phyloP scores from a whole-genome alignment of 371 early-diverging fungal species.

The Lichtheimia hyalospora region DNA sequence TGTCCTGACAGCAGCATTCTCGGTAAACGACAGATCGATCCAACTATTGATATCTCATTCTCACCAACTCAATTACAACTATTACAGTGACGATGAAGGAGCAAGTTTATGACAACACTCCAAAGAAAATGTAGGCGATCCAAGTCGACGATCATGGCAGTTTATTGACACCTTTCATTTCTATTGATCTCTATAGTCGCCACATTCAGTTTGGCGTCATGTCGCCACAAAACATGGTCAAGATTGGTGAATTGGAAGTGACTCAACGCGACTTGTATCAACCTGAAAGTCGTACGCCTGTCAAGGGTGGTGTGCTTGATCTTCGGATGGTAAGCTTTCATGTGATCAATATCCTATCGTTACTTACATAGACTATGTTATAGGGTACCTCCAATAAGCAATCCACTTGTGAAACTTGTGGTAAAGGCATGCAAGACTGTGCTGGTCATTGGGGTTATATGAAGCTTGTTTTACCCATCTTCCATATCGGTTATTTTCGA shows the following conservation, averaged over 20 bases:
- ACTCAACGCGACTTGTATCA: constrained; percentile 92
- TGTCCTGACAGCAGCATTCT: too few species aligned
- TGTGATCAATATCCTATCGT: not conserved
- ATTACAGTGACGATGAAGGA: constrained; percentile 63
- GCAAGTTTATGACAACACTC: constrained; percentile 74
- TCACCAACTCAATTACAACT: too few species aligned
- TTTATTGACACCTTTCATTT: constrained; percentile 5
- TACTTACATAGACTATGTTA: not conserved
- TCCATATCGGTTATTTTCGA: constrained; percentile 98
- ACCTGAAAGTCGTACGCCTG: constrained; percentile 76
- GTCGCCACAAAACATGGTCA: constrained; percentile 80
- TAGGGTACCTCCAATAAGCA: constrained; percentile 91
- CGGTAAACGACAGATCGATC: too few species aligned
- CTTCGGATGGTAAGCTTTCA: constrained; percentile 63
- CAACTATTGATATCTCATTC: too few species aligned
- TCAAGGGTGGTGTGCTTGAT: constrained; percentile 89
- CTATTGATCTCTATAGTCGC: constrained; percentile 50
- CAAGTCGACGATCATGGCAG: constrained; percentile 6
- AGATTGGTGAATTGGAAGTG: constrained; percentile 87
- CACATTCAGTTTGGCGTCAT: constrained; percentile 91
- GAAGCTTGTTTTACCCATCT: constrained; percentile 94
- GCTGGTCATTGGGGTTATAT: constrained; percentile 99
- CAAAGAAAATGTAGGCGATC: constrained; percentile 73
- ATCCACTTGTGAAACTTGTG: constrained; percentile 92
- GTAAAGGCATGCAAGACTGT: constrained; percentile 88